Percentiles rank a stretch among this genome's conserved stretches.
Conservation (phyloP, 306 rosid species). For the Spatholobus suberectus region DNA sequence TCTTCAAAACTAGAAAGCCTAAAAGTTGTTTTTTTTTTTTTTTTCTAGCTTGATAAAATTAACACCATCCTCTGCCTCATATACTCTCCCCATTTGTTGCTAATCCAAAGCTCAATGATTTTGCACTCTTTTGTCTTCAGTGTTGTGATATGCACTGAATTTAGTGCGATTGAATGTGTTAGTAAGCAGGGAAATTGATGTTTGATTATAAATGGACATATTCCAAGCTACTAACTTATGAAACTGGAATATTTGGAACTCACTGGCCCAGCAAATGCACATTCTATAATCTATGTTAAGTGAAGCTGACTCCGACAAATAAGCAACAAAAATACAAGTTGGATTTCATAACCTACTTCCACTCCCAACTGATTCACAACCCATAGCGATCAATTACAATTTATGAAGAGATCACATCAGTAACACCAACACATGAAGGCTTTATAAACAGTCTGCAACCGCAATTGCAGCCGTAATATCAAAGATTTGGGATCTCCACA, state of each 20-base stretch:
- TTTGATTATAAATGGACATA: not conserved
- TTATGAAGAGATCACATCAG: not conserved
- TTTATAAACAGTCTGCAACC: not conserved
- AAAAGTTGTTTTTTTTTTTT: not conserved
- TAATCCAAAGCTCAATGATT: not conserved
- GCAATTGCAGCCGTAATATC: not conserved
- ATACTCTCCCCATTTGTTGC: constrained; percentile 12
- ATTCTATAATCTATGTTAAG: not conserved
- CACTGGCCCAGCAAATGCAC: not conserved
- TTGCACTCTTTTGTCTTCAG: not conserved
- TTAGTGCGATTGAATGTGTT: not conserved
- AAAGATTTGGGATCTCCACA: not conserved
- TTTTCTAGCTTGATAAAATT: not conserved
- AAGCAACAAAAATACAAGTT: not conserved
- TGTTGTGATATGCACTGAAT: not conserved
- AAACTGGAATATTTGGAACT: constrained; percentile 8
- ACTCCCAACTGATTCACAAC: not conserved
- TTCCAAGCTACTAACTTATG: not conserved
- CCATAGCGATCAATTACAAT: not conserved
- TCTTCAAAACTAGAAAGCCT: not conserved
- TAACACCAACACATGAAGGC: not conserved
- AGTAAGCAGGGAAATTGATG: not conserved
- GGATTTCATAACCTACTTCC: not conserved
- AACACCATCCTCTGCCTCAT: not conserved
- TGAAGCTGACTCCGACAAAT: not conserved